Conservation (phyloP, 176 grass and related monocot species). For the Coix lacrymajobi region DNA sequence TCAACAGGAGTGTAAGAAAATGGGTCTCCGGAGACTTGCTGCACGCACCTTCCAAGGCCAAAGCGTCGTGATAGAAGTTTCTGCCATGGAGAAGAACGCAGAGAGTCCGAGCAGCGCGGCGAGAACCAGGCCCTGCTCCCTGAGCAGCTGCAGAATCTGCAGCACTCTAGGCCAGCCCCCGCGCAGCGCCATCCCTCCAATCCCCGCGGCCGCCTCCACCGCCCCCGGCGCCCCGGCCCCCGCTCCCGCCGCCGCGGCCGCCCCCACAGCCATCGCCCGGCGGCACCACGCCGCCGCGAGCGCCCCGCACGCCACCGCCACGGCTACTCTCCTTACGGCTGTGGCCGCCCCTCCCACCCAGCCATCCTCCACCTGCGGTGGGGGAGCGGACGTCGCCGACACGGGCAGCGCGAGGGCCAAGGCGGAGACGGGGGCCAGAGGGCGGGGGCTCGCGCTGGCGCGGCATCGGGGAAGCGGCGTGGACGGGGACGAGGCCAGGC, state of each 20-base stretch:
- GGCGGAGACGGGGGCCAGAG: not conserved
- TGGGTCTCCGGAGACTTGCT: not conserved
- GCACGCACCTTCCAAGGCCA: conserved; percentile 95
- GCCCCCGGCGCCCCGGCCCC: conserved; percentile 25
- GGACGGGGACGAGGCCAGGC: not conserved
- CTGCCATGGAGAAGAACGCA: conserved; percentile 99
- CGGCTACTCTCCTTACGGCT: conserved; percentile 17
- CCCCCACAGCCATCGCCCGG: conserved; percentile 22
- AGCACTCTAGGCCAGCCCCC: conserved; percentile 55
- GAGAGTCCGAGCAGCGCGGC: conserved; percentile 66
- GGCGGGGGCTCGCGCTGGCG: not conserved
- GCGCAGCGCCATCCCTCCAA: conserved; percentile 34
- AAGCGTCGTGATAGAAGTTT: conserved; percentile 92
- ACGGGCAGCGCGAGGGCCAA: conserved; percentile 9
- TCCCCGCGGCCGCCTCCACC: conserved; percentile 23
- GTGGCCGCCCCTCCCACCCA: not conserved
- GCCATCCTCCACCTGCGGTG: not conserved
- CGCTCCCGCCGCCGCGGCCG: conserved; percentile 9
- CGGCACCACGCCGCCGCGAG: conserved; percentile 29
- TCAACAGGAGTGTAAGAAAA: not conserved
- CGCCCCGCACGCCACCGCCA: conserved; percentile 17
- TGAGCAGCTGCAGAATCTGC: conserved; percentile 64
- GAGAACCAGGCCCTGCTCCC: conserved; percentile 74
- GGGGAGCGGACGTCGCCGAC: not conserved
- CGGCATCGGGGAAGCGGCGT: not conserved